Conservation (phyloP, 495 filamentous ascomycete genomes). For the Aspergillus carlsbadensis region DNA sequence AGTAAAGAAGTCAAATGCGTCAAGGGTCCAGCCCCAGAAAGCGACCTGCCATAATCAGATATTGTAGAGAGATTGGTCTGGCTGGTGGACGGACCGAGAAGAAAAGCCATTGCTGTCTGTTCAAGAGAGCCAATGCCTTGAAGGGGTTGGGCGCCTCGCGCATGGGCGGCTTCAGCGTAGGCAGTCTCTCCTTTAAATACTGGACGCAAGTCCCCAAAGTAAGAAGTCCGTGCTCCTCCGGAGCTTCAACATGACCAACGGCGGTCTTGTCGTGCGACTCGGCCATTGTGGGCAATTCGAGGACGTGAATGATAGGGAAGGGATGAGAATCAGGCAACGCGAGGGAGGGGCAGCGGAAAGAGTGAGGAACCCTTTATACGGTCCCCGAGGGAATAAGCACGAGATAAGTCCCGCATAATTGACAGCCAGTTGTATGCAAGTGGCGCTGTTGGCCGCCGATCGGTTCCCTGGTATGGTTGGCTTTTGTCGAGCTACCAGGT, state of each 20-base stretch:
- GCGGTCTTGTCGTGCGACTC: constrained; percentile 7
- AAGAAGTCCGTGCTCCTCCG: constrained; percentile 45
- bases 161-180: constrained; percentile 75
- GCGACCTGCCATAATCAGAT: constrained; percentile 43
- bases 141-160: constrained; percentile 77
- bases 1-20: constrained; percentile 91
- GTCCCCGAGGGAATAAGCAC: neutral
- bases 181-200: constrained; percentile 70
- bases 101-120: constrained; percentile 78
- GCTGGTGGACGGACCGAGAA: constrained; percentile 51
- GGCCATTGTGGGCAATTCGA: constrained; percentile 6
- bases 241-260: constrained; percentile 16
- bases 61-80: neutral
- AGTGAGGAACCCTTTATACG: neutral
- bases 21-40: constrained; percentile 77
- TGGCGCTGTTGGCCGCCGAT: neutral
- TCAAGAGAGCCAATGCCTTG: constrained; percentile 66
- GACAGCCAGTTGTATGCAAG: neutral
- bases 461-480: neutral
- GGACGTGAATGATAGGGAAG: neutral
- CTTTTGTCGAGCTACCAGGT: neutral
- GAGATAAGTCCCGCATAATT: neutral
- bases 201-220: constrained; percentile 36
- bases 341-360: neutral
- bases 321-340: neutral